Base-by-base conservation (phyloP, 495 filamentous ascomycete species). In the Aspergillus carlsbadensis region DNA sequence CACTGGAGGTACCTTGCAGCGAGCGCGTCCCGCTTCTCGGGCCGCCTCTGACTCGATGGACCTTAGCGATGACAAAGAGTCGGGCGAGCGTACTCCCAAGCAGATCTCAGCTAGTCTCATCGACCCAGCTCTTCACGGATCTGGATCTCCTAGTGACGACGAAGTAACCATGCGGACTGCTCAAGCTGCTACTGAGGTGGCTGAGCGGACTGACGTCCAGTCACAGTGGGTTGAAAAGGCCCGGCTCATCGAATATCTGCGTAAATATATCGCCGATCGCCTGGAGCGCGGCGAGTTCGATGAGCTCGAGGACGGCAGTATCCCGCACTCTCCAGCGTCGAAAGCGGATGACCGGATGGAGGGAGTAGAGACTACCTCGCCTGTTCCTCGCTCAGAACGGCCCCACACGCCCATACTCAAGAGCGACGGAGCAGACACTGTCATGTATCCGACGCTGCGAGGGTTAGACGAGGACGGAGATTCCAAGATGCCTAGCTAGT, bases 221-320 rank as follows among this genome's bases (percentile, higher is more conserved):
- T 95, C 90, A 90, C 77, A 80, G 34, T 95, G 90, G 91, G 81
- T 96, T 10, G 87, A 92, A 63, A 88, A 92, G 70, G 85, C 91
- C 54, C 88, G 91, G 24, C 79, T 87, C 36, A 85, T 95, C 48
- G 91, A 95, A 71, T 80, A 77, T 37, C 78, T 96, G 41, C 80
- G 89, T 34, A 79, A 81, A 36, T 83, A 84, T 61, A 81, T 96
- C 60, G 79, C 80, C 22, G 76, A 84, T 15, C 77, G 86, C 17
- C 72, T 95, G 18, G 78, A 87, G 55, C 74, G 75, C 29, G 79
- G 78, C 48, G 85, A 91, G 20, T 91, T 82, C 53, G 83, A 80
- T 2, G 79, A 76, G 18, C 62, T 62, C 7, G 54, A 53, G 5
- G 52, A 34, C 5, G 46, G 45, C 39, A 58, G 58, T 21, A 41